Conservation (phyloP, 208 protist genomes). For the Leishmania turanica region DNA sequence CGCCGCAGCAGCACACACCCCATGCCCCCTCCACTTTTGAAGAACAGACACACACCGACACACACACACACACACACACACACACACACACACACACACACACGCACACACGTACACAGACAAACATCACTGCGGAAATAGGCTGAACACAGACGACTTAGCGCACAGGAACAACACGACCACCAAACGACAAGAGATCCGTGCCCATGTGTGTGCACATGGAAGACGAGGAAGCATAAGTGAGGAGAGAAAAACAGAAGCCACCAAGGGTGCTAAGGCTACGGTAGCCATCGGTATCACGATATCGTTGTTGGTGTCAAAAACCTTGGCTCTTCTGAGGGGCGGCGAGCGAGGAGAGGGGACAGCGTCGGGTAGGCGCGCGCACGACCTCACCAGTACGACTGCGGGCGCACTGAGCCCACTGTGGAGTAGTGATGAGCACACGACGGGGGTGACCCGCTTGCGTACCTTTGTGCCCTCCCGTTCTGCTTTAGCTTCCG, state of each 20-base stretch:
- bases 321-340: neutral
- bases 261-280: neutral
- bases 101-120: neutral
- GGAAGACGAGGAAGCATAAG: neutral
- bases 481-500: constrained; percentile 8
- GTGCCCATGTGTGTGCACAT: neutral
- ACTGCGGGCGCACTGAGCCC: neutral
- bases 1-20: neutral
- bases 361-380: neutral
- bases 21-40: neutral
- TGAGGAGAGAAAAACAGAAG: neutral
- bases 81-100: neutral
- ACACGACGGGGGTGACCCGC: too few species aligned
- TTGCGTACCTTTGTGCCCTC: neutral
- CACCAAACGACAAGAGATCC: neutral
- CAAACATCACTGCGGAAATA: neutral
- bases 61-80: neutral
- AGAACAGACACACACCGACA: neutral
- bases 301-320: neutral
- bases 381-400: neutral
- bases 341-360: neutral
- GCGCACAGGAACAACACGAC: neutral
- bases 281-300: neutral
- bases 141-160: too few species aligned
- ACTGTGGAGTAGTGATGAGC: constrained; percentile 13